Base-by-base conservation (phyloP, 495 filamentous ascomycete genomes). In the Cetradonia linearis region DNA sequence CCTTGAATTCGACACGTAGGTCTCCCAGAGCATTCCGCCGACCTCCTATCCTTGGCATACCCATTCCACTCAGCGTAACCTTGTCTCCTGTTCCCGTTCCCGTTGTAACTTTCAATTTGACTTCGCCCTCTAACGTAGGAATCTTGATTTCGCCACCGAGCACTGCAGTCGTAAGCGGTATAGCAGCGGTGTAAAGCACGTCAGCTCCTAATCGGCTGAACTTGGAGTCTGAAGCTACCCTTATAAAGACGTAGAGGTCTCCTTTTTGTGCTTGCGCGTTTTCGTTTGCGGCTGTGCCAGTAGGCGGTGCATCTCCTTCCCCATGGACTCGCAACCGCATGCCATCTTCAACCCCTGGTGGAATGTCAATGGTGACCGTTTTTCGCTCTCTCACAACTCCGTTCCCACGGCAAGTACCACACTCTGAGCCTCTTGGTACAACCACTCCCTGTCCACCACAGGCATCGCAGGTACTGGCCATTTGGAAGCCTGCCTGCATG, bases 61-160 rank as follows among this genome's bases (percentile, higher is more conserved):
- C 93, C 83, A 86, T 89, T 14, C 91, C 91, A 1, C 82, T 71
- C 36, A 97, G 74, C 0, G 89, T 92, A 66, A 95, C 84, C 67
- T 84, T 87, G 66, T 98, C 93, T 50, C 93, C 93, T 2, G 93
- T 95, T 62, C 83, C 89, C 14, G 93, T 96, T 49, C 93, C 94
- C 0, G 89, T 91, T 31, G 83, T 82, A 18, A 98, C 86, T 69
- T 88, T 88, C 46, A 97, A 80, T 70, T 86, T 91, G 56, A 93
- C 89, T 50, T 95, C 83, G 28, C 86, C 88, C 60, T 96, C 90
- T 31, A 98, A 78, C 2, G 93, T 97, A 27, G 94, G 94, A 37
- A 98, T 79, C 36, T 74, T 84, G 62, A 94, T 86, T 67, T 94
- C 89, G 61, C 93, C 93, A 59, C 93, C 93, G 1, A 98, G 80